A percentile compares a stretch with the other conserved stretches of the same genome.
Conservation (phyloP, 1,284 basidiomycete genomes). For the Microbotryum silenes-acaulis region DNA sequence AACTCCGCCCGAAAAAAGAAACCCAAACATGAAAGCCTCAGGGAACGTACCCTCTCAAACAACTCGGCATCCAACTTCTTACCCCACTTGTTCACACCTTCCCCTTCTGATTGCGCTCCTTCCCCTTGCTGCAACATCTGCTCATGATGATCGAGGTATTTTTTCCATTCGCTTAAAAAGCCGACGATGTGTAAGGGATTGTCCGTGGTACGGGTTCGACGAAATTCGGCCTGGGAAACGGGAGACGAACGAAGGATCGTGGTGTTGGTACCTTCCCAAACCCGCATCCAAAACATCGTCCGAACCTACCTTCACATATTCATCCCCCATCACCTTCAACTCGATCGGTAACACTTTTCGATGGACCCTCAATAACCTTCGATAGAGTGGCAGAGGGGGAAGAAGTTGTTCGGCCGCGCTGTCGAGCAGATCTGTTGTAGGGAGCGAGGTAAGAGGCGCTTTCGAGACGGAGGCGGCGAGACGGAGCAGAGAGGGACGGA, state of each 20-base stretch:
- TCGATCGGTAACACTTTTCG: slow-evolving; percentile 58
- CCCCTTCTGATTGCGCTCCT: slow-evolving; percentile 25
- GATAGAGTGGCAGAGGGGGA: slow-evolving; percentile 73
- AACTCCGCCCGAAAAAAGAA: no score
- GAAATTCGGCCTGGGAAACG: slow-evolving; percentile 54
- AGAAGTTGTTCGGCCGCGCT: slow-evolving; percentile 46
- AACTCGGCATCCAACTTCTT: slow-evolving; percentile 64
- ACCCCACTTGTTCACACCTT: slow-evolving; percentile 49
- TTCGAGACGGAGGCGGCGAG: background rate
- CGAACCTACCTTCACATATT: slow-evolving; percentile 69
- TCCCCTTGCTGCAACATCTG: no score
- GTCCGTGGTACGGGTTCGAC: slow-evolving; percentile 63
- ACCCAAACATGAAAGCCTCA: no score
- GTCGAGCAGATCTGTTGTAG: slow-evolving; percentile 2
- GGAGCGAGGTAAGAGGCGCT: background rate
- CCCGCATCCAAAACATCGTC: no score
- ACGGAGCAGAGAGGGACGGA: background rate
- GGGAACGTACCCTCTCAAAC: slow-evolving; percentile 58
- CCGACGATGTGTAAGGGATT: slow-evolving; percentile 86
- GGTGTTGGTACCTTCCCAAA: no score
- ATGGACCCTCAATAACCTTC: slow-evolving; percentile 70
- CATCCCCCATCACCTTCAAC: slow-evolving; percentile 74
- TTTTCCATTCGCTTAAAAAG: slow-evolving; percentile 86
- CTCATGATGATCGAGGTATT: slow-evolving; percentile 62
- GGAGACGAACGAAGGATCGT: background rate